Conservation (phyloP, 768 basidiomycete species). For the Boletus vermiculosoides region DNA sequence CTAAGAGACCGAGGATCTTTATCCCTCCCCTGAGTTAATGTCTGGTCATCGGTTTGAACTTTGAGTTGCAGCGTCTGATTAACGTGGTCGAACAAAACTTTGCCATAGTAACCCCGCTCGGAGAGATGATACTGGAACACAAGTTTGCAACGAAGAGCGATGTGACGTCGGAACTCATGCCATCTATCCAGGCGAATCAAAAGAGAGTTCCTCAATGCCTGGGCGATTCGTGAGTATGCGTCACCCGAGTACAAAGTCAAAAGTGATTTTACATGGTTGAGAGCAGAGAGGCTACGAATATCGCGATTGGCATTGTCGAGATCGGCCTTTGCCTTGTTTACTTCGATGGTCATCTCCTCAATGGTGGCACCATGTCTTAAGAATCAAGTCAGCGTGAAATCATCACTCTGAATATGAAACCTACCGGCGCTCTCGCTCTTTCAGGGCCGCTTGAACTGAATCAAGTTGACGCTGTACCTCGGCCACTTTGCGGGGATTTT, state of each 20-base stretch:
- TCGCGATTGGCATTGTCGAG: constrained; percentile 61
- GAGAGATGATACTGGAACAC: constrained; percentile 81
- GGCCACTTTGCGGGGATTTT: constrained; percentile 55
- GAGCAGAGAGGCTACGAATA: constrained; percentile 55
- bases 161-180: constrained; percentile 86
- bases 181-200: constrained; percentile 66
- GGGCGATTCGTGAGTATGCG: constrained; percentile 9
- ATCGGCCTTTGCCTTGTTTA: constrained; percentile 60
- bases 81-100: constrained; percentile 82
- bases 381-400: constrained; percentile 1
- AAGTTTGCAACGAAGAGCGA: constrained; percentile 82
- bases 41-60: constrained; percentile 83
- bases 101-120: constrained; percentile 86
- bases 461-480: constrained; percentile 61
- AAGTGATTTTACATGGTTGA: constrained; percentile 59
- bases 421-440: constrained; percentile 64
- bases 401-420: constrained; percentile 11
- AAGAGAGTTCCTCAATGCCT: constrained; percentile 72
- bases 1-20: constrained; percentile 86
- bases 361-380: constrained; percentile 71
- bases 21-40: constrained; percentile 61
- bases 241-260: not conserved
- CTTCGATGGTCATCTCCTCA: constrained; percentile 71
- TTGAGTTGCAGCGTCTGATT: constrained; percentile 62
- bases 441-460: constrained; percentile 60